Evolutionary conservation across 257 asterid species (phyloP), one percentile per base, ranked within the genome.

Genomic region (Thymus mandschuricus): DNA sequence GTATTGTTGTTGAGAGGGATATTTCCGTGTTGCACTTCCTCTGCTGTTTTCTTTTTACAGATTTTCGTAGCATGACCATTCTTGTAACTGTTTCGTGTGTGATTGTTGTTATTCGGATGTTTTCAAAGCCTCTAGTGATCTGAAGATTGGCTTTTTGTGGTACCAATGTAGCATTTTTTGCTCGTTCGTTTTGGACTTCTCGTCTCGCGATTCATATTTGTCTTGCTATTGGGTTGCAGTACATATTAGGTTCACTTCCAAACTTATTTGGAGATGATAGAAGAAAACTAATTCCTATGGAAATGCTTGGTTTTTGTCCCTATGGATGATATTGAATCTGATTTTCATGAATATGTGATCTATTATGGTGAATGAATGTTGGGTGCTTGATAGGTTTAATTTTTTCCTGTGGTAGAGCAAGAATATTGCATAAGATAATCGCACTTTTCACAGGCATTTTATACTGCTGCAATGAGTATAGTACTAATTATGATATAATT

Each of bases 51-150:
- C 55, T 41, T 45, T 57, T 40, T 33, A 58, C 55, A 21, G 46
- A 27, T 69, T 38, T 33, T 71, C 41, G 41, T 60, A 56, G 59
- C 45, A 46, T 28, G 28, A 15, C 4, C 66, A 51, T 70, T 55
- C 41, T 38, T 11, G 57, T 41, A 8, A 9, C 50, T 51, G 8
- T 29, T 57, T 64, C 21, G 73, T 54, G 38, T 28, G 9, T 56
- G 71, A 1, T 50, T 56, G 1, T 57, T 35, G 63, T 33, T 4
- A 56, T 62, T 67, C 76, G 64, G 77, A 48, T 9, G 33, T 28
- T 69, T 73, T 44, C 21, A 21, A 43, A 63, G 52, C 69, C 46
- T 66, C 13, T 44, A 41, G 49, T 66, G 75, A 50, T 45, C 35
- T 50, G 50, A 68, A 45, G 49, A 41, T 40, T 8, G n/a, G 64